Base-by-base conservation (phyloP, 202 grass and related monocot species). In the Panicum virgatum region DNA sequence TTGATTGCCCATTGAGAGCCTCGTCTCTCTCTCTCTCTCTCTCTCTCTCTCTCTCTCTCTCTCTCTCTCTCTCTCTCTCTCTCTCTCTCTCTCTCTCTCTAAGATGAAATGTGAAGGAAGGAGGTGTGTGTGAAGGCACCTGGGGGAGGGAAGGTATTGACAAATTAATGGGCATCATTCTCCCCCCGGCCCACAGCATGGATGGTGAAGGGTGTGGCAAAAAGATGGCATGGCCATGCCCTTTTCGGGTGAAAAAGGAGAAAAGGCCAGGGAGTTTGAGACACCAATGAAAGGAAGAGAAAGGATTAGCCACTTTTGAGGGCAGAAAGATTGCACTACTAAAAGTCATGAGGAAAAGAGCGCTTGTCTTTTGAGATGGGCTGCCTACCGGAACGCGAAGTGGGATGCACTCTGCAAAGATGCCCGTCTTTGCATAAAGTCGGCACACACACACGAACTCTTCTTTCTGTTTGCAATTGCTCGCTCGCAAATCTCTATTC, bases 351-450 rank as follows among this genome's bases (percentile, higher is more conserved):
- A 14, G 73, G 73, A 86, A 84, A 84, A 86, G 86, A 83, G 63
- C 57, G 68, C 60, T 19, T 90, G 92, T 90, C 89, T 94, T 92
- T 75, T 72, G 80, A 85, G 76, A 94, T 63, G 80, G 86, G 37
- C 76, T 45, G 45, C 9, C 57, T 60, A 60, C 57, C 57, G 57
- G 62, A 80, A 76, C 75, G 77, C 72, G 20, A 70, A 86, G 89
- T 91, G 91, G 89, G 82, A 91, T 91, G 87, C 94, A 83, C 85
- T 84, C 90, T 84, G 79, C 88, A 91, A 97, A 83, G 78, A 76
- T 77, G 75, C 62, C 60, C 13, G 48, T 51, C 86, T 93, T 85
- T 78, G 71, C 56, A 81, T 80, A 87, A 86, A 84, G 83, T 37
- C 44, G 40, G 12, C n/a, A 61, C 67, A 32, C 59, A 11, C 59